Evolutionary conservation across 495 filamentous ascomycete genomes (phyloP), one percentile per base, ranked within the genome.

Genomic region (Aspergillus kassunensis): DNA sequence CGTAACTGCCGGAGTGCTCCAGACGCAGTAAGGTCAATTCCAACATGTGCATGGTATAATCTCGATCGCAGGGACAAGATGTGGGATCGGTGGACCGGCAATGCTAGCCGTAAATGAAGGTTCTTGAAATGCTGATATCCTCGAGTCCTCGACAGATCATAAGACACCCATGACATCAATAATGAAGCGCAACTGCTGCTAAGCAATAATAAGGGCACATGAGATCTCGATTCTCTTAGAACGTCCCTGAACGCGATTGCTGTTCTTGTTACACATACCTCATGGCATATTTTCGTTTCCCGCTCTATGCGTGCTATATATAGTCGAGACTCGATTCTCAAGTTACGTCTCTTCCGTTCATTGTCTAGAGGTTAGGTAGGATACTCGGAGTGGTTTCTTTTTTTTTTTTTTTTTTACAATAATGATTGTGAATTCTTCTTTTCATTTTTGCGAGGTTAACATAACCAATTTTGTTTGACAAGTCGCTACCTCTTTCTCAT

Each of bases 71-170:
- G 53, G 53, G 53, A 35, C 21, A 30, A 49, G 40, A 50, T 53
- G 57, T 60, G n/a, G n/a, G n/a, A n/a, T n/a, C n/a, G n/a, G n/a
- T n/a, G 57, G 57, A 56, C 49, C 49, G 41, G 45, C 44, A 46
- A 52, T 54, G 45, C 46, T 56, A 51, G 40, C 52, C 37, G 35
- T 39, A 46, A 46, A 41, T 36, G 37, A 42, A 46, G 27, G 39
- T 21, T 7, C 13, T 12, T 40, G 13, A 44, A 31, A 23, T 16
- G 9, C 37, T n/a, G n/a, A n/a, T n/a, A n/a, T n/a, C n/a, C n/a
- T n/a, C n/a, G n/a, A n/a, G n/a, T n/a, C n/a, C n/a, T n/a, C n/a
- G n/a, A n/a, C n/a, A n/a, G n/a, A n/a, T n/a, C n/a, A n/a, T n/a
- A n/a, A n/a, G n/a, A n/a, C n/a, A n/a, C n/a, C n/a, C n/a, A 29